Evolutionary conservation across 257 asterid species (phyloP).

Genomic region (Voacanga thouarsii): DNA sequence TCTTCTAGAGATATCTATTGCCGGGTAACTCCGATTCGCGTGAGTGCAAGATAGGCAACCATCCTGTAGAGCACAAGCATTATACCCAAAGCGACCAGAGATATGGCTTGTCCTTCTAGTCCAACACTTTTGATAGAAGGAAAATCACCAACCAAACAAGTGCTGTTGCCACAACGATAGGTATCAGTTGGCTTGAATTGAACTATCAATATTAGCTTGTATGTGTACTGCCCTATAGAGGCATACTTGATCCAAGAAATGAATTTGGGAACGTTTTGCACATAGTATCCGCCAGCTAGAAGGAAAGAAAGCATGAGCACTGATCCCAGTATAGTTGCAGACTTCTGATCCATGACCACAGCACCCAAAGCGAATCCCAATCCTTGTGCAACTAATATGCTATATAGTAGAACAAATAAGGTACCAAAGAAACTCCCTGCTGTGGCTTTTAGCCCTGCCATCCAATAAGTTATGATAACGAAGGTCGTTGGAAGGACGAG

Average conservation of each 20-base stretch:
- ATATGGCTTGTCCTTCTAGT: constrained; percentile 27
- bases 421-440: constrained; percentile 42
- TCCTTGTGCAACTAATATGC: constrained; percentile 59
- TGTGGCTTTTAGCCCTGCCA: constrained; percentile 60
- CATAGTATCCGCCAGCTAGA: constrained; percentile 63
- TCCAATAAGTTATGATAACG: constrained; percentile 60
- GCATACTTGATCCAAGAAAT: constrained; percentile 64
- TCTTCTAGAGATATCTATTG: constrained; percentile 24
- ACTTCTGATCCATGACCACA: constrained; percentile 48
- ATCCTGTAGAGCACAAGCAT: constrained; percentile 69
- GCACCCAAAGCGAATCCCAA: constrained; percentile 86
- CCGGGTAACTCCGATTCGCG: constrained; percentile 62
- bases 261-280: constrained; percentile 58
- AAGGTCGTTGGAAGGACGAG: constrained; percentile 69
- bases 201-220: constrained; percentile 50
- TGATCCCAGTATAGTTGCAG: constrained; percentile 59
- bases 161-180: constrained; percentile 31
- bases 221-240: constrained; percentile 55
- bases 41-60: constrained; percentile 71
- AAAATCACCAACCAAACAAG: constrained; percentile 56
- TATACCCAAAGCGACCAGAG: constrained; percentile 41
- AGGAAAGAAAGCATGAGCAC: constrained; percentile 56
- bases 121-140: constrained; percentile 55
- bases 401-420: constrained; percentile 38
- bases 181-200: constrained; percentile 51